Base-by-base conservation (phyloP, 352 stramenopile genomes). In the Thalassiosira mediterranea region DNA sequence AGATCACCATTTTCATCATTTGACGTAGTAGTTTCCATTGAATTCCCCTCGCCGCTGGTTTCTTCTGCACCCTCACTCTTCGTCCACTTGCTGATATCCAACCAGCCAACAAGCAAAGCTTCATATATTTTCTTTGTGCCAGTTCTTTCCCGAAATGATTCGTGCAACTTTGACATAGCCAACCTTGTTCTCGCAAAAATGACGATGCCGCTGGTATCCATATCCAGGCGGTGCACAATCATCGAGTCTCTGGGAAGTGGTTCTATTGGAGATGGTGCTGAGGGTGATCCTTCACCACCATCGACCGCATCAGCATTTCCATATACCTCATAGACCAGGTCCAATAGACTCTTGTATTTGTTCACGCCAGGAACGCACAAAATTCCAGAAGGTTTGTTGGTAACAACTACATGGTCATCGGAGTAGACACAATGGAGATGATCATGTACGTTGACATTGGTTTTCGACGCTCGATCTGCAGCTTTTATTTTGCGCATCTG, bases 141-240 rank as follows among this genome's bases (percentile, higher is more conserved):
- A 31, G 44, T 51, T 34, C 73, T 82, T 46, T 83, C 47, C 47
- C 77, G 76, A 71, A 91, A 91, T 15, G 74, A 64, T 15, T 64
- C 46, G 59, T 91, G 86, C n/a, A 91, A 57, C 28, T 77, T 65
- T 3, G 63, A 76, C 56, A 90, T 79, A 13, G 79, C 74, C 17
- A 58, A 15, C 37, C 79, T 23, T 0, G 69, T 78, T 25, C 84
- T 44, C 10, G 86, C 86, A 74, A 86, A 91, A 17, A 89, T 76
- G 17, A 91, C 61, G 23, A 91, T 63, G 5, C 85, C 85, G 65
- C 62, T 82, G 5, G 85, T 91, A 23, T 87, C 85, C 85, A 91
- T 91, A 67, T 91, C 85, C 1, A 91, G 49, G 26, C 85, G 69
- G 63, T 91, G 85, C 26, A 88, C 76, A 19, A 91, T 78, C 76